These are phyloP conservation scores for Candida ascalaphidarum DNA, from an alignment of 805 yeast species.

Conservation along the genomic window DNA sequence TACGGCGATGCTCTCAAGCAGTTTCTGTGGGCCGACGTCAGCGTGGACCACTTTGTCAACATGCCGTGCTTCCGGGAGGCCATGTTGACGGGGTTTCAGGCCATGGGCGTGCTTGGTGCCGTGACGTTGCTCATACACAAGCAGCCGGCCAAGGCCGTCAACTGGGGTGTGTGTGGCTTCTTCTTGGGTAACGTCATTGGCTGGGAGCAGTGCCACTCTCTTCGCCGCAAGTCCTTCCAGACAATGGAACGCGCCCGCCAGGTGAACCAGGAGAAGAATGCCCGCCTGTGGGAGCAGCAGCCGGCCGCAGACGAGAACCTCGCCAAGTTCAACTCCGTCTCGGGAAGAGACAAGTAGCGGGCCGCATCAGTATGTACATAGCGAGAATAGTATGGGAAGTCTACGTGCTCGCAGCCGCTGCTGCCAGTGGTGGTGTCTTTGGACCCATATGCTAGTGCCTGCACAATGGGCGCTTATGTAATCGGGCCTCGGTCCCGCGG, in stretches of 20 bases:
- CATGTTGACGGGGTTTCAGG: constrained; percentile 63
- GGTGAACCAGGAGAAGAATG: constrained; percentile 25
- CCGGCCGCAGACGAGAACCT: constrained; percentile 6
- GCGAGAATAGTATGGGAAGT: no score
- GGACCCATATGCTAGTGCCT: no score
- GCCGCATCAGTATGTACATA: no score
- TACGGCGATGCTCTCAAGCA: constrained; percentile 32
- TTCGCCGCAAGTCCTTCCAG: constrained; percentile 56
- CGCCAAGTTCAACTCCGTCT: no score
- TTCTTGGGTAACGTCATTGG: constrained; percentile 73
- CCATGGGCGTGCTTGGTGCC: constrained; percentile 61
- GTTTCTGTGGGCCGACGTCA: constrained; percentile 43
- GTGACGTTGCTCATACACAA: constrained; percentile 63
- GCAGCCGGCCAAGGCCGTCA: constrained; percentile 51
- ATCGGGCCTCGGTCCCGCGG: no score
- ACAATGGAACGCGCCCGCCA: constrained; percentile 65
- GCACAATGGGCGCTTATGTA: no score
- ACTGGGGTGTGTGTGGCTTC: constrained; percentile 81
- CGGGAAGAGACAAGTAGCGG: no score
- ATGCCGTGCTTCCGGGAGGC: constrained; percentile 82
- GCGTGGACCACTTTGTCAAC: constrained; percentile 37
- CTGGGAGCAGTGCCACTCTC: constrained; percentile 87
- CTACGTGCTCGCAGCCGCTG: no score
- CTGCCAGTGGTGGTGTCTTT: no score
- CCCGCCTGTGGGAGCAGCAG: constrained; percentile 18